phyloP scores from a whole-genome alignment of 2,329 filamentous ascomycete species.

The Rhinocladiella mackenziei region DNA sequence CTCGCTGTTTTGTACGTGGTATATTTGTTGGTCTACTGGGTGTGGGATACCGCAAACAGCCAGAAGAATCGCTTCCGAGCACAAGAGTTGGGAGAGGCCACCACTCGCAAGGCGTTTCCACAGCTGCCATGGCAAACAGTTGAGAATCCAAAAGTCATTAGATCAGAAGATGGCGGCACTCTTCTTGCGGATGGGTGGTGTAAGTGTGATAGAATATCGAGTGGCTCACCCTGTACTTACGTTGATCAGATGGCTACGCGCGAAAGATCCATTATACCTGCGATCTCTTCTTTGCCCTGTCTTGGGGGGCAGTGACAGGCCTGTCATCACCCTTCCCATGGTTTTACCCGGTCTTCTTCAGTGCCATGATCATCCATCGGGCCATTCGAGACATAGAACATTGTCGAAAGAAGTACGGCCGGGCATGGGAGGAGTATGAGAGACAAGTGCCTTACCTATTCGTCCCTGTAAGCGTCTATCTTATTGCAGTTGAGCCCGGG shows the following conservation, averaged over 20 bases:
- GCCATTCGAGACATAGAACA: constrained; percentile 70
- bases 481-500: neutral
- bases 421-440: constrained; percentile 78
- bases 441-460: constrained; percentile 76
- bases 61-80: constrained; percentile 92
- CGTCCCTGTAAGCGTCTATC: constrained; percentile 58
- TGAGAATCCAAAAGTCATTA: constrained; percentile 74
- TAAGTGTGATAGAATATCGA: constrained; percentile 38
- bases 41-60: constrained; percentile 88
- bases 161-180: constrained; percentile 66
- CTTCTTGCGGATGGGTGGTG: constrained; percentile 84
- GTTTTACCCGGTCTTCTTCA: constrained; percentile 84
- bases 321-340: constrained; percentile 79
- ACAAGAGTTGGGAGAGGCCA: constrained; percentile 64
- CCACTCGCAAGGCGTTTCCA: constrained; percentile 74
- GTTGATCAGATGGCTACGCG: constrained; percentile 58
- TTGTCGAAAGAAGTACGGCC: constrained; percentile 74
- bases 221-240: constrained; percentile 24
- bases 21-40: constrained; percentile 83
- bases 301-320: constrained; percentile 77
- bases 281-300: constrained; percentile 71
- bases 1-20: constrained; percentile 61
- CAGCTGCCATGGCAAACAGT: constrained; percentile 85
- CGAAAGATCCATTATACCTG: constrained; percentile 79
- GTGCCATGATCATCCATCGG: constrained; percentile 73